Conservation (phyloP, 352 stramenopile genomes). For the Aphanomyces euteiches region DNA sequence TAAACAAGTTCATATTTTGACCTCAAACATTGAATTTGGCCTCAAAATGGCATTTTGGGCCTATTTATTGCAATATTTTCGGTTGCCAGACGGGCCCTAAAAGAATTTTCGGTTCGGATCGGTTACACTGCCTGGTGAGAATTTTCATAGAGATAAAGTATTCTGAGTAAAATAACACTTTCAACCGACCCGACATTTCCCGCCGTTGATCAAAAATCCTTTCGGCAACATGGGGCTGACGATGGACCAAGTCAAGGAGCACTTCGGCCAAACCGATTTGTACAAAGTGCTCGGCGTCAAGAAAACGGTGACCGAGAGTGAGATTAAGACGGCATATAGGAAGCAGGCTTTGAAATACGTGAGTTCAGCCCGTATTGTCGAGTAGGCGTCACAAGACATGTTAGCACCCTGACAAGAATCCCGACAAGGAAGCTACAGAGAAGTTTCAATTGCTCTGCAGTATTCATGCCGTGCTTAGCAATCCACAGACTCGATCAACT, state of each 20-base stretch:
- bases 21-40: no score
- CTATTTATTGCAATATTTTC: no score
- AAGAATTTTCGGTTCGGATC: no score
- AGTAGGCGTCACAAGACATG: conserved; percentile 20
- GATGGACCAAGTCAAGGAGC: conserved; percentile 46
- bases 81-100: no score
- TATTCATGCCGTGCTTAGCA: conserved; percentile 80
- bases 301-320: conserved; percentile 53
- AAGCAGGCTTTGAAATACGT: conserved; percentile 72
- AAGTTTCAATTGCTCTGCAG: conserved; percentile 87
- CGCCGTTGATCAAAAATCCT: neutral
- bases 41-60: no score
- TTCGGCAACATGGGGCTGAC: conserved; percentile 26
- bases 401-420: conserved; percentile 89
- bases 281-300: conserved; percentile 75
- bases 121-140: no score
- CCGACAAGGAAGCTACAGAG: conserved; percentile 59
- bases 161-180: no score
- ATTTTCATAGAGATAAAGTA: no score
- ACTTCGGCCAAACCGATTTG: conserved; percentile 63
- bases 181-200: neutral
- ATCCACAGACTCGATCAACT: conserved; percentile 59
- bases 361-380: conserved; percentile 25
- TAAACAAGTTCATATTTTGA: no score
- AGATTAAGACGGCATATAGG: conserved; percentile 65